A percentile compares a stretch with the other conserved stretches of the same genome.
phyloP scores from a whole-genome alignment of 768 basidiomycete species.

The Russula sp. region DNA sequence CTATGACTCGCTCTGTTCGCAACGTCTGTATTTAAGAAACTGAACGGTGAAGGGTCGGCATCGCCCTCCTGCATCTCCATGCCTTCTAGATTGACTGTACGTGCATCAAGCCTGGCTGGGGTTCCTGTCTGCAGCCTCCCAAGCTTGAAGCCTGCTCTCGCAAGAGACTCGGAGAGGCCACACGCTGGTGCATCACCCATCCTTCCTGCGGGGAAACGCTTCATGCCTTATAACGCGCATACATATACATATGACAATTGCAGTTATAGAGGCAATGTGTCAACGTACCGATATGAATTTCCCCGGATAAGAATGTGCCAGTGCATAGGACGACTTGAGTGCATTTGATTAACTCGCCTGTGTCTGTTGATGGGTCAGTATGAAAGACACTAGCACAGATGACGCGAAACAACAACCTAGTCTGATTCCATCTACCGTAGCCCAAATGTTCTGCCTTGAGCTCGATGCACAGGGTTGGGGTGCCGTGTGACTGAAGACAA shows the following conservation, averaged over 20 bases:
- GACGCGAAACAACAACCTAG: conserved; percentile 42
- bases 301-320: conserved; percentile 86
- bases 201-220: conserved; percentile 72
- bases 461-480: conserved; percentile 26
- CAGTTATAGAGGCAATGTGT: neutral
- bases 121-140: conserved; percentile 84
- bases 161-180: conserved; percentile 72
- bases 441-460: conserved; percentile 37
- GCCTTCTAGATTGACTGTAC: conserved; percentile 61
- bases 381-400: neutral
- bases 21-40: conserved; percentile 61
- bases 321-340: conserved; percentile 84
- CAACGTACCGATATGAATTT: conserved; percentile 75
- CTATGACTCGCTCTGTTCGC: conserved; percentile 53
- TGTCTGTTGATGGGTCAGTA: conserved; percentile 40
- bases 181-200: conserved; percentile 64
- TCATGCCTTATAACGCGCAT: conserved; percentile 44
- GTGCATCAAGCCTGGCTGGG: conserved; percentile 68
- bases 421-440: conserved; percentile 55
- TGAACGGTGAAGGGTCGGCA: conserved; percentile 59
- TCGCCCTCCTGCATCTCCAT: conserved; percentile 68
- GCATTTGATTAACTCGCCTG: conserved; percentile 68
- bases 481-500: conserved; percentile 52
- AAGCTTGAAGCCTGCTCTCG: conserved; percentile 70
- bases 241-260: neutral